phyloP scores from a whole-genome alignment of 305 asterid genomes.

The Salvia sclarea region DNA sequence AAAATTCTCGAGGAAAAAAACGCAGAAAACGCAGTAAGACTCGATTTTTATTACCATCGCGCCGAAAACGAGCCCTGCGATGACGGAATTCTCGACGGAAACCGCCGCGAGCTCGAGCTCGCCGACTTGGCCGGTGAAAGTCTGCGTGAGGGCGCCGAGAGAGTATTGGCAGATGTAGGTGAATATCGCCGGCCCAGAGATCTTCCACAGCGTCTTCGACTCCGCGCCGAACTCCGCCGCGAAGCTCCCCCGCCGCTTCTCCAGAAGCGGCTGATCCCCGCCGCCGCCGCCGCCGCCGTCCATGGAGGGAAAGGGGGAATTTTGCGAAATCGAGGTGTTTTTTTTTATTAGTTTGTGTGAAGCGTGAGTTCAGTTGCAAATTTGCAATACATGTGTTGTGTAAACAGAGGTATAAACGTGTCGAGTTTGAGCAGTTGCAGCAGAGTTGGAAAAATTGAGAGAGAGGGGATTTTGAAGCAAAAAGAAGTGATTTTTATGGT shows the following conservation, averaged over 20 bases:
- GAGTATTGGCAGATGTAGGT: constrained; percentile 72
- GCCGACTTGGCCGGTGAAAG: constrained; percentile 62
- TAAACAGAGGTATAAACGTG: no score
- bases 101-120: constrained; percentile 85
- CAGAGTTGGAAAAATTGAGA: no score
- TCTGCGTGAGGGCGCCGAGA: constrained; percentile 67
- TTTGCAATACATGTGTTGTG: no score
- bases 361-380: no score
- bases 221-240: constrained; percentile 46
- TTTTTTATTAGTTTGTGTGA: no score
- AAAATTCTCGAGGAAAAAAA: not conserved
- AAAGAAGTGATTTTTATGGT: no score
- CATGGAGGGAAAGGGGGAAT: not conserved
- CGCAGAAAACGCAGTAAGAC: not conserved
- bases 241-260: constrained; percentile 26
- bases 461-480: no score
- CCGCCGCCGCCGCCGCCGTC: constrained; percentile 35
- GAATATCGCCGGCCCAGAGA: constrained; percentile 75
- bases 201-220: constrained; percentile 61
- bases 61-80: constrained; percentile 75
- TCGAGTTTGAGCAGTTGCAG: no score
- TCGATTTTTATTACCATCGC: constrained; percentile 56
- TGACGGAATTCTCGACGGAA: constrained; percentile 73
- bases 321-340: not conserved
- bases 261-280: constrained; percentile 32